Evolutionary conservation across 2,329 filamentous ascomycete species (phyloP).

Genomic region (Diaporthe batatas): DNA sequence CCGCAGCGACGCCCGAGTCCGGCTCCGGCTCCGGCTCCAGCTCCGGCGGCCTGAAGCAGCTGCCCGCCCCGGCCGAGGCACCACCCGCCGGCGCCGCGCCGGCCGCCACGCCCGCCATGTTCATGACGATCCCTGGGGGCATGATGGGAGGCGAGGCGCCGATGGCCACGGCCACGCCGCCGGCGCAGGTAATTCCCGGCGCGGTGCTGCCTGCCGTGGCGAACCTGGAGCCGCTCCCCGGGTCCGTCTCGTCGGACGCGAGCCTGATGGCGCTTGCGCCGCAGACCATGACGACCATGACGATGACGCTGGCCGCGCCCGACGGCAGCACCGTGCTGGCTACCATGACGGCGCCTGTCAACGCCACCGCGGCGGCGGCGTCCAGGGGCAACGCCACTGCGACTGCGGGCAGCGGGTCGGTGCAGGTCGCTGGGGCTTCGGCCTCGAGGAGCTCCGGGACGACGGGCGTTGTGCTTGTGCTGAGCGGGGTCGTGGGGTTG

Average conservation of each 20-base stretch:
- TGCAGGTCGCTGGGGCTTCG: conserved; percentile 28
- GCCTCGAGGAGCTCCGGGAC: conserved; percentile 4
- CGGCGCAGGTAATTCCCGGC: background rate
- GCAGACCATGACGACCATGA: conserved; percentile 37
- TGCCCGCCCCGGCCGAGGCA: background rate
- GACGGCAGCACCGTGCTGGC: conserved; percentile 22
- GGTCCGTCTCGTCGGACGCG: conserved; percentile 8
- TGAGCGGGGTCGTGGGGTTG: conserved; percentile 20
- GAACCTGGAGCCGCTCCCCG: conserved; percentile 35
- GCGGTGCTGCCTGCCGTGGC: background rate
- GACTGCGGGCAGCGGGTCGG: background rate
- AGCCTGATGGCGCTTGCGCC: conserved; percentile 32
- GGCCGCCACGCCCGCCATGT: background rate
- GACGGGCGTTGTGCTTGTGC: conserved; percentile 15
- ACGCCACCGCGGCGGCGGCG: background rate
- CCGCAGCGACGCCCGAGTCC: background rate
- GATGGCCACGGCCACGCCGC: conserved; percentile 2
- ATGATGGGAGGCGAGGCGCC: background rate
- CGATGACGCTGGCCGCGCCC: conserved; percentile 1
- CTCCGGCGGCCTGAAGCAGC: background rate
- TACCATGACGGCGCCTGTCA: conserved; percentile 31
- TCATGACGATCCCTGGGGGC: conserved; percentile 30
- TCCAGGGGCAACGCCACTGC: background rate
- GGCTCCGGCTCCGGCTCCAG: too few relatives aligned
- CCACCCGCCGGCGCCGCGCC: background rate